Evolutionary conservation across 345 rosid genomes (phyloP), one percentile per base, ranked within the genome.

Genomic region (Barbarea vulgaris): DNA sequence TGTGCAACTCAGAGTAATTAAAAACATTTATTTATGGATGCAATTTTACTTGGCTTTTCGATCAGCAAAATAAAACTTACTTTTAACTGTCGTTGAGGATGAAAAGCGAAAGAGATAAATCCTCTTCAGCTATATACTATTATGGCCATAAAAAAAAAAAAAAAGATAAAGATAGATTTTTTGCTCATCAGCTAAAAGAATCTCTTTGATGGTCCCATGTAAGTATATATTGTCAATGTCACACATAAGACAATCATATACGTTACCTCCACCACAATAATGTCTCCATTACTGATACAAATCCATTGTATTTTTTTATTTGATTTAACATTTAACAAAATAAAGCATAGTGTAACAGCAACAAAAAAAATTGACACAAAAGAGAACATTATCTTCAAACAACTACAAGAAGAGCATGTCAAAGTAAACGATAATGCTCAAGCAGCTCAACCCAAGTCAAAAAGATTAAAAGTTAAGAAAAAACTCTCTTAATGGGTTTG

Each of bases 401-500:
- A 64, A 64, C 80, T 70, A 77, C 53, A 11, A 64, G 11, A 28
- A 77, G 67, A 77, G 53, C 46, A 30, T 72, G 77, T 78, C 77
- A 72, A 78, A 66, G 81, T 72, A 78, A 72, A 78, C 77, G 73
- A 72, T 72, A 65, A 11, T 64, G 67, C 60, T 22, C 63, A n/a
- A n/a, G n/a, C n/a, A n/a, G n/a, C n/a, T n/a, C 12, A 69, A 62
- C n/a, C 60, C 76, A 77, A 57, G 77, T 77, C 81, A 77, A 77
- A 77, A 76, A 70, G 65, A 76, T 53, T 76, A 42, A 61, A 52
- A n/a, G 74, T 58, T 18, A 25, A 25, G 21, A n/a, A 33, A 17
- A 30, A 47, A 31, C 51, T 36, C 53, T 34, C 7, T 0, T 70
- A 39, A 64, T 70, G 76, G 76, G 80, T 77, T 70, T 70, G 80